phyloP scores from a whole-genome alignment of 305 asterid genomes.

The Fraxinus xanthoxyloides region DNA sequence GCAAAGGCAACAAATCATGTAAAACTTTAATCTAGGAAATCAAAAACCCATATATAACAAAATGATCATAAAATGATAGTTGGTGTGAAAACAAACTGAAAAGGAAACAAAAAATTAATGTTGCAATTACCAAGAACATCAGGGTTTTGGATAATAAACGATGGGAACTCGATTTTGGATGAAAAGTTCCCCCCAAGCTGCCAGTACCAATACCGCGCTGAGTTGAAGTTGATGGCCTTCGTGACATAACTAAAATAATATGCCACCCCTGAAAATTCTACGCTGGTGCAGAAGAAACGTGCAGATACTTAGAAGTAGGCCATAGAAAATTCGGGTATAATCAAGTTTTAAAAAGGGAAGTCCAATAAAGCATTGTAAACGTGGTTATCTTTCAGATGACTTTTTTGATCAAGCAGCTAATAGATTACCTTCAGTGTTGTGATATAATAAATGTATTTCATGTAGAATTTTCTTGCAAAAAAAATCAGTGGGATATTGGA shows the following conservation, averaged over 20 bases:
- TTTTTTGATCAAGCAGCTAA: neutral
- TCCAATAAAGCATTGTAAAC: neutral
- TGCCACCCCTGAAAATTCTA: neutral
- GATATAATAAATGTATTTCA: neutral
- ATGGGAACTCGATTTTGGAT: conserved; percentile 39
- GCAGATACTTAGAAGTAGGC: neutral
- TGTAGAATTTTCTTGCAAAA: neutral
- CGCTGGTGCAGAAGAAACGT: neutral
- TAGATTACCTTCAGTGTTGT: neutral
- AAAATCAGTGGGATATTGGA: neutral
- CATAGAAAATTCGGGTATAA: neutral
- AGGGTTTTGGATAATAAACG: conserved; percentile 37
- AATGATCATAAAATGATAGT: neutral
- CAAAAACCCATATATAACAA: neutral
- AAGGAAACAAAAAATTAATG: neutral
- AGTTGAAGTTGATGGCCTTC: conserved; percentile 37
- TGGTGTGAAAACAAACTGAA: neutral
- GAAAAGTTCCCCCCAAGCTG: conserved; percentile 36
- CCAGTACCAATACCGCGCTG: conserved; percentile 36
- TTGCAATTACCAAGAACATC: conserved; percentile 35
- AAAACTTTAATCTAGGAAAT: neutral
- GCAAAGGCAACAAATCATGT: neutral
- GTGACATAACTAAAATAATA: conserved; percentile 32
- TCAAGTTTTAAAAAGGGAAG: neutral
- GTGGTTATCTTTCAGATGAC: no score